Evolutionary conservation across 257 asterid species (phyloP).

Genomic region (Plantago elongata): DNA sequence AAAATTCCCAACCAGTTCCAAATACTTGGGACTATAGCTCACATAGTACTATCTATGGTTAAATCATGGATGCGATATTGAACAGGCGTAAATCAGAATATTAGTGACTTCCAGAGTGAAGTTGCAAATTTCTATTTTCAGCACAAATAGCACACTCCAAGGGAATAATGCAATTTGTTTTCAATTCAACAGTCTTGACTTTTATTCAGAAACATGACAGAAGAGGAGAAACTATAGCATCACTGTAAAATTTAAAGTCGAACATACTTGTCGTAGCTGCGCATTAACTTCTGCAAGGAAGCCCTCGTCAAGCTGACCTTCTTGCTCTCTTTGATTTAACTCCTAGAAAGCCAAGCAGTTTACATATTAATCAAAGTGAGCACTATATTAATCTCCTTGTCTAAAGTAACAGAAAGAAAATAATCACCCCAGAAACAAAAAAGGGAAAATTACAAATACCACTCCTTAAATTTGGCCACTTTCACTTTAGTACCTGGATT

Average conservation of each 20-base stretch:
- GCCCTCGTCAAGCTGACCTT: slow-evolving; percentile 94
- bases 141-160: no score
- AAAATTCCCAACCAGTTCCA: no score
- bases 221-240: not conserved
- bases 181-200: not conserved
- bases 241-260: not conserved
- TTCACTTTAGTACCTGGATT: no score
- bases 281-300: slow-evolving; percentile 92
- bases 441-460: no score
- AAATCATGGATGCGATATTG: no score
- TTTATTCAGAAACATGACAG: slow-evolving; percentile 1
- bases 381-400: not conserved
- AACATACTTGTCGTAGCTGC: slow-evolving; percentile 83
- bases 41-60: no score
- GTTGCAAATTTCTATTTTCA: no score
- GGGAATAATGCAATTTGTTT: not conserved
- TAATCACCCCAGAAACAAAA: slow-evolving; percentile 4
- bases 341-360: slow-evolving; percentile 46
- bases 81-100: no score
- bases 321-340: slow-evolving; percentile 82
- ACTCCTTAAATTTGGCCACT: no score
- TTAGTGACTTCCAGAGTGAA: no score
- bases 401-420: slow-evolving; percentile 13
- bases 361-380: slow-evolving; percentile 3
- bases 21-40: no score